Conservation (phyloP, 495 filamentous ascomycete species). For the Hyaloscypha variabilis region DNA sequence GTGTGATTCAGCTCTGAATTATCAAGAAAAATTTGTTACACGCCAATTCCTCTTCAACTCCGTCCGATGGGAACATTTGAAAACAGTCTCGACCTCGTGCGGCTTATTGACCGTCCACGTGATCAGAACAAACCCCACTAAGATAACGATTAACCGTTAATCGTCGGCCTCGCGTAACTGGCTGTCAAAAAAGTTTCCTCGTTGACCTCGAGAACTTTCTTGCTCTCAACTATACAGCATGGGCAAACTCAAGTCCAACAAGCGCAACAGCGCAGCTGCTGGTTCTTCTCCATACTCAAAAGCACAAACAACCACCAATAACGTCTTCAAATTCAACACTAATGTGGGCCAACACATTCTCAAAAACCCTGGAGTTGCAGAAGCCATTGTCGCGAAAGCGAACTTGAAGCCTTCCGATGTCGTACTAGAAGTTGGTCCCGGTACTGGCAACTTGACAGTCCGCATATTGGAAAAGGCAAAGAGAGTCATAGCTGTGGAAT, state of each 20-base stretch:
- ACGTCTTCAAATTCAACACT: conserved; percentile 82
- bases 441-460: conserved; percentile 87
- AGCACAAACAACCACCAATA: conserved; percentile 60
- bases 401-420: conserved; percentile 87
- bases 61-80: too few relatives aligned
- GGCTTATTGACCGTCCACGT: too few relatives aligned
- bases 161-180: too few relatives aligned
- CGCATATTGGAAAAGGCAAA: conserved; percentile 86
- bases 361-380: conserved; percentile 92
- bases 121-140: not conserved
- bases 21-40: too few relatives aligned
- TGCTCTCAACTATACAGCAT: conserved; percentile 34
- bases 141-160: not conserved
- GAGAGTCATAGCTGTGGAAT: conserved; percentile 86
- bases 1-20: too few relatives aligned
- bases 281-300: conserved; percentile 58
- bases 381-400: conserved; percentile 84
- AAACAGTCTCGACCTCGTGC: too few relatives aligned
- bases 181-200: not conserved
- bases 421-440: conserved; percentile 55
- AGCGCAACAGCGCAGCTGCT: conserved; percentile 58
- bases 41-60: too few relatives aligned
- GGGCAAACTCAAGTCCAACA: conserved; percentile 63
- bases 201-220: not conserved
- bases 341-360: conserved; percentile 90